Conservation (phyloP, 331 rosid genomes). For the Prunus yedoensis region DNA sequence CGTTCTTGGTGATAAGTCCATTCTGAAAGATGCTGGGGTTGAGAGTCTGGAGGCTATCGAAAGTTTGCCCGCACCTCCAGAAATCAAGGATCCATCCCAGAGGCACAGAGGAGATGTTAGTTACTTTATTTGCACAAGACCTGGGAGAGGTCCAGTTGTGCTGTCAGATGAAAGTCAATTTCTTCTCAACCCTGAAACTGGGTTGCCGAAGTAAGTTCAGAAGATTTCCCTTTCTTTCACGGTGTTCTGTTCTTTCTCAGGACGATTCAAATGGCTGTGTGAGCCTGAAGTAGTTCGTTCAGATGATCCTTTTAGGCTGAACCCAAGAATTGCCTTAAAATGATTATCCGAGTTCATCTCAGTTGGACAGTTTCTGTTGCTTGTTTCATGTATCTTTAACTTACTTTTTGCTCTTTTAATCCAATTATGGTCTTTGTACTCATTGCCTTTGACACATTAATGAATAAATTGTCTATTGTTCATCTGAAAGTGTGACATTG, state of each 20-base stretch:
- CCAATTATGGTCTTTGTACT: slow-evolving; percentile 14
- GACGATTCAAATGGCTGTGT: slow-evolving; percentile 13
- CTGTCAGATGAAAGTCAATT: slow-evolving; percentile 65
- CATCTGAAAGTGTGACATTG: neutral
- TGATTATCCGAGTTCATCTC: slow-evolving; percentile 27
- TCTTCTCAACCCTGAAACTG: slow-evolving; percentile 71
- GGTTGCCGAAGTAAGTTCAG: slow-evolving; percentile 62
- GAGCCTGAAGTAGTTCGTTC: slow-evolving; percentile 33
- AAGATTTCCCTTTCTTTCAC: slow-evolving; percentile 8
- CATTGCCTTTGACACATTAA: neutral
- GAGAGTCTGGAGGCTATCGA: slow-evolving; percentile 51
- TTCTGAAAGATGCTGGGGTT: slow-evolving; percentile 82
- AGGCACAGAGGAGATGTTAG: slow-evolving; percentile 75
- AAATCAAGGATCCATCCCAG: slow-evolving; percentile 69
- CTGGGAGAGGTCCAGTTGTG: slow-evolving; percentile 87
- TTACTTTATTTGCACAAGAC: slow-evolving; percentile 94
- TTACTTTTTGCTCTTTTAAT: neutral
- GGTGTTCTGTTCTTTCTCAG: slow-evolving; percentile 23
- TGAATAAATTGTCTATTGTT: slow-evolving; percentile 18
- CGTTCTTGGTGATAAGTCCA: slow-evolving; percentile 79
- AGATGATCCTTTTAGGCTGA: slow-evolving; percentile 33
- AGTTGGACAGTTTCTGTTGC: slow-evolving; percentile 34
- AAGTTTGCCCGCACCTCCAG: slow-evolving; percentile 72
- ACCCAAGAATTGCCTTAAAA: slow-evolving; percentile 24
- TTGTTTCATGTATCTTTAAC: slow-evolving; percentile 29